These are phyloP conservation scores for Mucor mucedo DNA, from an alignment of 371 early-diverging fungal genomes.

Conservation along the genomic window DNA sequence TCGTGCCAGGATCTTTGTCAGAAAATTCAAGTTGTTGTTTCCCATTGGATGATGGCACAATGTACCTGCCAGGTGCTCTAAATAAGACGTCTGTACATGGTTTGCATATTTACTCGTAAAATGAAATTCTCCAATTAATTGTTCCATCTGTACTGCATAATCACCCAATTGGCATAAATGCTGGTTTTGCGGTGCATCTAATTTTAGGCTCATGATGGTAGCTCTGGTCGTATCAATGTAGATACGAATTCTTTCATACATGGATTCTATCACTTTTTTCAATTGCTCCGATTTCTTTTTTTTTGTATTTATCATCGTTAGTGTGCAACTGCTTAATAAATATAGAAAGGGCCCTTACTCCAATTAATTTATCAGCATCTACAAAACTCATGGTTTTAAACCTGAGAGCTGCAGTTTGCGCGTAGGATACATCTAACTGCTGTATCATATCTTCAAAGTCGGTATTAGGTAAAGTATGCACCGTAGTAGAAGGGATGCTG, in stretches of 20 bases:
- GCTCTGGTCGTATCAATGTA: conserved; percentile 20
- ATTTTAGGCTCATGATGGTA: conserved; percentile 9
- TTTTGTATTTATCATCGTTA: not conserved
- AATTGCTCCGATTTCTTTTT: conserved; percentile 9
- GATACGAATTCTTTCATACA: conserved; percentile 18
- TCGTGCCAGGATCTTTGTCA: not conserved
- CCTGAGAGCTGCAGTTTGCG: conserved; percentile 2
- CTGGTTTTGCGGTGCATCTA: conserved; percentile 3
- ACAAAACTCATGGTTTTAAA: conserved; percentile 13
- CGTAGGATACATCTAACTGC: conserved; percentile 10
- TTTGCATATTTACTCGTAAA: conserved; percentile 17
- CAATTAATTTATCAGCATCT: conserved; percentile 8
- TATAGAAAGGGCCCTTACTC: conserved; percentile 2
- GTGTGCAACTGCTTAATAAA: not conserved
- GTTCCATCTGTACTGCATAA: conserved; percentile 1
- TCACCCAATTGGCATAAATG: not conserved
- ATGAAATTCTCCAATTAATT: conserved; percentile 20
- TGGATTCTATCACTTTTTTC: conserved; percentile 3
- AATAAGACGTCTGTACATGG: conserved; percentile 1
- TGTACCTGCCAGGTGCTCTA: conserved; percentile 9
- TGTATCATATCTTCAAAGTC: conserved; percentile 15
- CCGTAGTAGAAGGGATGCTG: not conserved
- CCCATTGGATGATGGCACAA: not conserved
- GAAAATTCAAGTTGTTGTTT: not conserved
- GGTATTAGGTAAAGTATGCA: not conserved